A percentile compares a stretch with the other conserved stretches of the same genome.
Evolutionary conservation across 768 basidiomycete species (phyloP).

Genomic region (Lentinula guzmanii): DNA sequence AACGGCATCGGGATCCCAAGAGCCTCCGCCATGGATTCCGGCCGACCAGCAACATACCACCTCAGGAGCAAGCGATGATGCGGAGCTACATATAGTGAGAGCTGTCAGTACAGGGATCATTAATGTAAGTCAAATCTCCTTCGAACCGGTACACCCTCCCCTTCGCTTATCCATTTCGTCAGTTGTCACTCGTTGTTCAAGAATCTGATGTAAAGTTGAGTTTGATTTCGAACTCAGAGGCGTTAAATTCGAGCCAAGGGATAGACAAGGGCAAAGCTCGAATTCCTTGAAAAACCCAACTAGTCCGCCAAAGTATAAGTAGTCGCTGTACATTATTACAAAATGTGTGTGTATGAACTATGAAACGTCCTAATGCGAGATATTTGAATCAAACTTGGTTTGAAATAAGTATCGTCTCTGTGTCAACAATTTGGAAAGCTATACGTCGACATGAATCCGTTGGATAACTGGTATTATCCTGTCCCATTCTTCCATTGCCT

Average conservation of each 20-base stretch:
- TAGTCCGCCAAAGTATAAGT: neutral
- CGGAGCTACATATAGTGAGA: slow-evolving; percentile 70
- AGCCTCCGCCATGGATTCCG: slow-evolving; percentile 78
- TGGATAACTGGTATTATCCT: slow-evolving; percentile 90
- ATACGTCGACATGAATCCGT: slow-evolving; percentile 90
- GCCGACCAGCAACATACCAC: slow-evolving; percentile 69
- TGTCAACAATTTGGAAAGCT: slow-evolving; percentile 16
- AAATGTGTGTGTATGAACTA: neutral
- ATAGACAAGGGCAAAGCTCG: slow-evolving; percentile 10
- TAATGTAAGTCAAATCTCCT: slow-evolving; percentile 40
- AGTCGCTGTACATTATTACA: neutral
- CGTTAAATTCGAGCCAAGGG: slow-evolving; percentile 9
- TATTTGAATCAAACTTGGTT: slow-evolving; percentile 6
- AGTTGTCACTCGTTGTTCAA: slow-evolving; percentile 76
- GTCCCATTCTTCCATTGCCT: slow-evolving; percentile 98
- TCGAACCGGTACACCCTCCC: neutral
- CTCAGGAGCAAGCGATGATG: slow-evolving; percentile 51
- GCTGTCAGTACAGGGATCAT: slow-evolving; percentile 83
- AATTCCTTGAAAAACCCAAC: neutral
- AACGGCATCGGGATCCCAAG: slow-evolving; percentile 32
- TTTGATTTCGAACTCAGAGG: neutral
- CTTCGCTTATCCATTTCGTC: neutral
- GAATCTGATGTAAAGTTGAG: slow-evolving; percentile 69
- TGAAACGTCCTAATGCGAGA: neutral
- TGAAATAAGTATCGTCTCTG: neutral